phyloP scores from a whole-genome alignment of 2,329 filamentous ascomycete species.

The Metarhizium anisopliae region DNA sequence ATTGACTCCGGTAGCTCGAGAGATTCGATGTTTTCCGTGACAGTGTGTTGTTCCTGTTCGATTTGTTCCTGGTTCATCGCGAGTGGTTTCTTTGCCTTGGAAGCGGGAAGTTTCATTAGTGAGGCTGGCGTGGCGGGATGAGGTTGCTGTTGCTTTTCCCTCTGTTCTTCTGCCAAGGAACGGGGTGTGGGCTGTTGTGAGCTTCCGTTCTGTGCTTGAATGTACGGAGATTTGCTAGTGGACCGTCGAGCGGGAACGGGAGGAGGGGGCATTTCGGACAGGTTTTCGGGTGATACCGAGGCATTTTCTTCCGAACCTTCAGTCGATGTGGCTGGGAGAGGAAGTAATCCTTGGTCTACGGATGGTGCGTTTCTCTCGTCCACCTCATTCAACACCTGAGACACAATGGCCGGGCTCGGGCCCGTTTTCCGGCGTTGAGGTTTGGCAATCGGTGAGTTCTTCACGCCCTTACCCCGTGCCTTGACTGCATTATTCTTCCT shows the following conservation, averaged over 20 bases:
- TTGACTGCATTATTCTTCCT: slow-evolving; percentile 44
- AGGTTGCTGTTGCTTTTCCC: slow-evolving; percentile 21
- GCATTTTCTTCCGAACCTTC: slow-evolving; percentile 56
- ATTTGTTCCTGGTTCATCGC: slow-evolving; percentile 18
- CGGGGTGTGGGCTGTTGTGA: slow-evolving; percentile 15
- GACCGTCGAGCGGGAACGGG: slow-evolving; percentile 58
- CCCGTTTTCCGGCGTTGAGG: slow-evolving; percentile 46
- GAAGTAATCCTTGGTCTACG: slow-evolving; percentile 27
- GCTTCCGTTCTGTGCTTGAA: slow-evolving; percentile 42
- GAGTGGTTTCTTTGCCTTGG: slow-evolving; percentile 38
- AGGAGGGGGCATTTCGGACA: slow-evolving; percentile 59
- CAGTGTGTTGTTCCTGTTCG: slow-evolving; percentile 31
- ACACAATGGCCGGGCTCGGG: slow-evolving; percentile 46
- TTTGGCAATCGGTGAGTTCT: slow-evolving; percentile 66
- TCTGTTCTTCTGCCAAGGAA: slow-evolving; percentile 4
- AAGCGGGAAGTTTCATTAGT: slow-evolving; percentile 65
- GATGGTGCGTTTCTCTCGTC: slow-evolving; percentile 28
- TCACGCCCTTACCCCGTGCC: slow-evolving; percentile 45
- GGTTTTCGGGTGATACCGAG: slow-evolving; percentile 54
- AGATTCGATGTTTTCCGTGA: slow-evolving; percentile 45
- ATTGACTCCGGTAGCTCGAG: slow-evolving; percentile 66
- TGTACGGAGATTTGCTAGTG: slow-evolving; percentile 57
- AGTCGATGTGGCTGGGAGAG: slow-evolving; percentile 29
- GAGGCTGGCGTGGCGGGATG: slow-evolving; percentile 80
- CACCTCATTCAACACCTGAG: slow-evolving; percentile 46